These are phyloP conservation scores for Aaosphaeria pasadenensis DNA, from an alignment of 2,329 filamentous ascomycete genomes.

Conservation along the genomic window DNA sequence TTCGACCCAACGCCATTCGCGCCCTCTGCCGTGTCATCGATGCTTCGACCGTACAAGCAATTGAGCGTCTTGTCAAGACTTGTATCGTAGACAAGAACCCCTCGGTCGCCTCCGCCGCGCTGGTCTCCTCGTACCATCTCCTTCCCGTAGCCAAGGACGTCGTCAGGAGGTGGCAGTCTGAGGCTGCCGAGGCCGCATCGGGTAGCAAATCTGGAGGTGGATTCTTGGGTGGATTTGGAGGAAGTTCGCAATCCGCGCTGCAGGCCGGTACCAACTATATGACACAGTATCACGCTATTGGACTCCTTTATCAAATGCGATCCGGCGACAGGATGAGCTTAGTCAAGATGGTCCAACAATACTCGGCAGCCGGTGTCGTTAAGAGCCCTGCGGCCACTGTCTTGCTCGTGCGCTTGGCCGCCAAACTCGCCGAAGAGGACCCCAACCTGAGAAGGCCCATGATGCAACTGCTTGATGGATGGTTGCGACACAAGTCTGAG, in stretches of 20 bases:
- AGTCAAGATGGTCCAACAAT: slow-evolving; percentile 99
- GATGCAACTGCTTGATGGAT: slow-evolving; percentile 94
- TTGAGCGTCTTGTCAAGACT: slow-evolving; percentile 98
- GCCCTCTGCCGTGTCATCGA: slow-evolving; percentile 93
- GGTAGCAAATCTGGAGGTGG: slow-evolving; percentile 84
- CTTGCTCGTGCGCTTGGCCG: slow-evolving; percentile 87
- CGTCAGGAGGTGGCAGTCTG: slow-evolving; percentile 95
- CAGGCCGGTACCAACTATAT: slow-evolving; percentile 80
- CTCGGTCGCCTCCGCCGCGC: slow-evolving; percentile 90
- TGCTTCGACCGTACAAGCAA: slow-evolving; percentile 93
- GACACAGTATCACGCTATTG: slow-evolving; percentile 98
- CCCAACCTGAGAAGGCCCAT: slow-evolving; percentile 78
- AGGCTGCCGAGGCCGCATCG: slow-evolving; percentile 94
- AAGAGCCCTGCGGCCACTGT: slow-evolving; percentile 93
- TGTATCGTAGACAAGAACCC: slow-evolving; percentile 99
- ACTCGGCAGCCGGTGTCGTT: slow-evolving; percentile 83
- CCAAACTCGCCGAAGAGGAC: slow-evolving; percentile 93
- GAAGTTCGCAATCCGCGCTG: slow-evolving; percentile 70
- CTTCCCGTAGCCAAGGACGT: slow-evolving; percentile 94
- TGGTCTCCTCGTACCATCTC: slow-evolving; percentile 96
- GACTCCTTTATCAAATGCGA: slow-evolving; percentile 95
- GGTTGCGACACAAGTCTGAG: slow-evolving; percentile 97
- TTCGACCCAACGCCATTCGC: slow-evolving; percentile 92
- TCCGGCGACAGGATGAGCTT: slow-evolving; percentile 96
- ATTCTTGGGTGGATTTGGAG: slow-evolving; percentile 89